A percentile compares a stretch with the other conserved stretches of the same genome.
Conservation (phyloP, 1,139 yeast species). For the Arxiozyma bovina region DNA sequence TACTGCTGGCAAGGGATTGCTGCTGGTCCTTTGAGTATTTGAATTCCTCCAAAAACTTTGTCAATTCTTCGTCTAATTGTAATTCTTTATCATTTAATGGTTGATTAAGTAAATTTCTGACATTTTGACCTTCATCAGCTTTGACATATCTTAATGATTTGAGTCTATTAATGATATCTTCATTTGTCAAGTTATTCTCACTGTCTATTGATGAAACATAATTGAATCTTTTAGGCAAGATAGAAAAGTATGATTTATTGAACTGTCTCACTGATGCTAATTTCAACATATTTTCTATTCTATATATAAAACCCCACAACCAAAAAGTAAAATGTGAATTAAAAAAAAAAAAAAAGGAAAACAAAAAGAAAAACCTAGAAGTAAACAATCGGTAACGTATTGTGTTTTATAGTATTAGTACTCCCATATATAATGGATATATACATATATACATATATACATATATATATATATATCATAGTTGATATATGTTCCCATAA, state of each 20-base stretch:
- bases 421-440: too few species aligned
- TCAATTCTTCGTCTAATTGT: conserved; percentile 26
- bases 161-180: conserved; percentile 18
- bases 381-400: too few species aligned
- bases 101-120: conserved; percentile 9
- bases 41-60: conserved; percentile 23
- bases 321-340: too few species aligned
- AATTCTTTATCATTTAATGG: conserved; percentile 25
- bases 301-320: neutral
- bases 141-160: conserved; percentile 18
- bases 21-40: neutral
- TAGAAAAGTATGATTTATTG: too few species aligned
- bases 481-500: too few species aligned
- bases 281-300: neutral
- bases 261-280: neutral
- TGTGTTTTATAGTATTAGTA: too few species aligned
- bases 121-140: conserved; percentile 12
- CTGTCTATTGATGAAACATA: neutral
- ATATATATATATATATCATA: too few species aligned
- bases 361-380: too few species aligned
- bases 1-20: neutral
- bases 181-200: conserved; percentile 7
- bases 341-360: too few species aligned
- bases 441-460: too few species aligned
- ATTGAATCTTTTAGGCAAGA: neutral